Conservation (phyloP, 2,329 filamentous ascomycete species). For the Venturiaceae sp. region DNA sequence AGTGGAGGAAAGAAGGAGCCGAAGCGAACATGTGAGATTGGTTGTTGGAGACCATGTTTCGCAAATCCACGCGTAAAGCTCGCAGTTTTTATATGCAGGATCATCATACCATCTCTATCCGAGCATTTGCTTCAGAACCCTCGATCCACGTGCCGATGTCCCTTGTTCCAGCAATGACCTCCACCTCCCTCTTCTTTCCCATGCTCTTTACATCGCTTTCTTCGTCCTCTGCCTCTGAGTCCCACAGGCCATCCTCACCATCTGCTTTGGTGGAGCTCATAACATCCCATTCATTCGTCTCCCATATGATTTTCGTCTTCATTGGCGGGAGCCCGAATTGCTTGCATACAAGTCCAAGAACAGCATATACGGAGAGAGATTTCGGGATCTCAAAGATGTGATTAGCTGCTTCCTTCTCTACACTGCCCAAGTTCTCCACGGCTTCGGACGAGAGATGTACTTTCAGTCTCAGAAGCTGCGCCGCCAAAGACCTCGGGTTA, state of each 20-base stretch:
- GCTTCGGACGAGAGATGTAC: conserved; percentile 42
- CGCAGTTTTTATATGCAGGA: too few species aligned
- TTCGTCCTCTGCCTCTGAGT: conserved; percentile 30
- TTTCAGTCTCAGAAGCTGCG: conserved; percentile 55
- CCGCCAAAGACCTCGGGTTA: conserved; percentile 74
- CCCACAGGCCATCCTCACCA: conserved; percentile 26
- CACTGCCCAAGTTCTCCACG: conserved; percentile 12
- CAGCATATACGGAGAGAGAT: conserved; percentile 68
- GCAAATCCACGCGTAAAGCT: too few species aligned
- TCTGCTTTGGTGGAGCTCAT: conserved; percentile 33
- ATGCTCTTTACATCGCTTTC: conserved; percentile 14
- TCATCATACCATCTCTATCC: too few species aligned
- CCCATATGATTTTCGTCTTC: conserved; percentile 63
- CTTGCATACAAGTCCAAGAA: conserved; percentile 68
- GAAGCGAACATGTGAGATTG: too few species aligned
- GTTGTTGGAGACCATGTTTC: too few species aligned
- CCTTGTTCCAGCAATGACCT: conserved; percentile 69
- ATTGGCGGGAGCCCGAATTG: conserved; percentile 59
- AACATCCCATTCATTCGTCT: conserved; percentile 74
- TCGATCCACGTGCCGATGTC: conserved; percentile 79
- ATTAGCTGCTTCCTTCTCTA: conserved; percentile 5
- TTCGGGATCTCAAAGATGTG: conserved; percentile 52
- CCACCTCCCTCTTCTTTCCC: conserved; percentile 63
- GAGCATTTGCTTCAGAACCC: conserved; percentile 56
- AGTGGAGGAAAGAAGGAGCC: too few species aligned